Base-by-base conservation (phyloP, 495 filamentous ascomycete species). In the Xylaria venustula region DNA sequence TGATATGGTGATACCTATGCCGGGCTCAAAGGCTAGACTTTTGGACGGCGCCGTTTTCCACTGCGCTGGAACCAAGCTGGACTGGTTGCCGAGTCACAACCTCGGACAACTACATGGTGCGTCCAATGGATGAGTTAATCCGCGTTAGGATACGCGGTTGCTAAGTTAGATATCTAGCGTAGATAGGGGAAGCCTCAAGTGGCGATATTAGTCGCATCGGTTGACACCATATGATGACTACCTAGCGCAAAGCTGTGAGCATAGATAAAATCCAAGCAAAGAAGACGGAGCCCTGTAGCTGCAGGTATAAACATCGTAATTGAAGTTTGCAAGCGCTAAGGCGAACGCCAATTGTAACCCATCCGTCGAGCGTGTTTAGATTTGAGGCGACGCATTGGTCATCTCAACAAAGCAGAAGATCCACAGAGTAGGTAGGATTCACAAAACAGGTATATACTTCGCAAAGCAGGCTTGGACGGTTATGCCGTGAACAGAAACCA, bases 21-120 rank as follows among this genome's bases (percentile, higher is more conserved):
- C 5, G 32, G 36, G 9, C n/a, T 5, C 25, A 20, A 4, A n/a
- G 14, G 3, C 45, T 26, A 25, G 34, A n/a, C n/a, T 59, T 17
- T 15, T 50, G 25, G 28, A 34, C 34, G 36, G 25, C 30, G 17
- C n/a, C 48, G 25, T 23, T 51, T 45, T 41, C 48, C 48, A 47
- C 34, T 14, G 26, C 8, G 25, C 45, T 22, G 57, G 57, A 41
- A 60, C 57, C 57, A 25, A 41, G 36, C 47, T 60, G 17, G 30
- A 12, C 41, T n/a, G 42, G 42, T 48, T 45, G 15, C 41, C 42
- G 20, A 36, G n/a, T 8, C n/a, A 15, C 36, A 15, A 25, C 36
- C 51, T 47, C 17, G 32, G 55, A 28, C 22, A 30, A 17, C 36
- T 36, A 59, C 46, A 51, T 50, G 56, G 46, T n/a, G n/a, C n/a